Evolutionary conservation across 345 rosid species (phyloP).

Genomic region (Eucalyptus marginata): DNA sequence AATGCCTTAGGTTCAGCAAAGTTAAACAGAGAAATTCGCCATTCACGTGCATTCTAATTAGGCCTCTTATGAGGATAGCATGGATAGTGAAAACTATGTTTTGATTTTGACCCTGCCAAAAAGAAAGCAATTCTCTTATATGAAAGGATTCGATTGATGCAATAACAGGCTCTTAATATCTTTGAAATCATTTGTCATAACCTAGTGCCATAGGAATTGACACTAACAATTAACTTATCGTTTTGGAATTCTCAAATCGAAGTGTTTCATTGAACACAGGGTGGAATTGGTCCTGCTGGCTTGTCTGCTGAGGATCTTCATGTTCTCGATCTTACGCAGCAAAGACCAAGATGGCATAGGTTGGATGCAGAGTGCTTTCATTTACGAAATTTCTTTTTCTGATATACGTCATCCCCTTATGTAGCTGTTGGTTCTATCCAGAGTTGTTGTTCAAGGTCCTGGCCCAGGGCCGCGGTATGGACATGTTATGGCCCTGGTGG

Average conservation of each 20-base stretch:
- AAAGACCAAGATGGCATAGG: constrained; percentile 98
- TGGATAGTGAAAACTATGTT: not conserved
- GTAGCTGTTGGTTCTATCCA: constrained; percentile 11
- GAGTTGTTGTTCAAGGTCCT: constrained; percentile 99
- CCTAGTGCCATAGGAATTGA: not conserved
- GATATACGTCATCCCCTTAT: not conserved
- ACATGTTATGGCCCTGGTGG: constrained; percentile 98
- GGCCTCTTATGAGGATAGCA: not conserved
- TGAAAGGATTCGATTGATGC: not conserved
- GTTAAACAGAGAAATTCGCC: not conserved
- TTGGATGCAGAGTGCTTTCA: constrained; percentile 4
- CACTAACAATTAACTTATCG: not conserved
- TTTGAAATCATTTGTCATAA: not conserved
- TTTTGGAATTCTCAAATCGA: not conserved
- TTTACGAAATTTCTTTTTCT: not conserved
- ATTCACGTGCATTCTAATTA: not conserved
- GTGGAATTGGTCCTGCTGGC: constrained; percentile 99
- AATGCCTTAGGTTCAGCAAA: not conserved
- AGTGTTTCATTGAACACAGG: constrained; percentile 27
- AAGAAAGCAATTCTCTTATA: not conserved
- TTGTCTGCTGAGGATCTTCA: constrained; percentile 99
- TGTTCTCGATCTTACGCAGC: constrained; percentile 96
- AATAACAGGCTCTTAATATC: not conserved
- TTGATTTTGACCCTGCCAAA: not conserved
- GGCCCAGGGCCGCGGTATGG: constrained; percentile 99